Evolutionary conservation across 805 yeast genomes (phyloP), one percentile per base, ranked within the genome.

Genomic region (Ascoidea rubescens): DNA sequence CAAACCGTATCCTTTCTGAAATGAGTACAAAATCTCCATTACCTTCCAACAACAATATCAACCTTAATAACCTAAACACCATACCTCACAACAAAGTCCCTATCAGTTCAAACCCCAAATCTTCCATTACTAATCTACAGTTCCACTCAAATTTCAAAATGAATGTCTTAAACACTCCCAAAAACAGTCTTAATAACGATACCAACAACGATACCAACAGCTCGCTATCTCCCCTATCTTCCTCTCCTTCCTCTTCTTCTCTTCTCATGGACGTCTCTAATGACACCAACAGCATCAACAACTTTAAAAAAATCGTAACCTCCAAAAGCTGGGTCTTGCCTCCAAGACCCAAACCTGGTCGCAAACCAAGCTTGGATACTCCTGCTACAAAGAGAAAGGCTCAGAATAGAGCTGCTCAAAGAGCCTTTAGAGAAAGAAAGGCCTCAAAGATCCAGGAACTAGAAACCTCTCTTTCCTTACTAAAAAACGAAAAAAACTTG

Each of bases 341-440:
- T 2, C 95, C 95, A 8, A 71, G 93, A 57, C 93, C 95, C 31
- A 82, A 85, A 57, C 85, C 86, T 0, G 86, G 85, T 21, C 67
- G 82, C 50, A 78, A 78, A 57, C 81, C 80, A 2, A 62, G 65
- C 14, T 32, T 52, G n/a, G 96, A 87, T 57, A 78, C 90, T 0
- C 95, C 96, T 0, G 89, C 90, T 0, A 79, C 84, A 28, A 86
- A 87, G 64, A 70, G 96, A 51, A 87, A 87, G 66, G 95, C 95
- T 3, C 96, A 86, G 65, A 89, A 89, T 63, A 71, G 96, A 54
- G 95, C 93, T n/a, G 96, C 96, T 28, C 95, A 90, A 70, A 64
- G 96, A 53, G 95, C 97, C 1, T 87, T 87, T 68, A 70, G 96
- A 57, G 95, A 88, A 64, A 73, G 96, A 57, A 71, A 95, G 59